Base-by-base conservation (phyloP, 306 rosid species). In the Sicyos edulis region DNA sequence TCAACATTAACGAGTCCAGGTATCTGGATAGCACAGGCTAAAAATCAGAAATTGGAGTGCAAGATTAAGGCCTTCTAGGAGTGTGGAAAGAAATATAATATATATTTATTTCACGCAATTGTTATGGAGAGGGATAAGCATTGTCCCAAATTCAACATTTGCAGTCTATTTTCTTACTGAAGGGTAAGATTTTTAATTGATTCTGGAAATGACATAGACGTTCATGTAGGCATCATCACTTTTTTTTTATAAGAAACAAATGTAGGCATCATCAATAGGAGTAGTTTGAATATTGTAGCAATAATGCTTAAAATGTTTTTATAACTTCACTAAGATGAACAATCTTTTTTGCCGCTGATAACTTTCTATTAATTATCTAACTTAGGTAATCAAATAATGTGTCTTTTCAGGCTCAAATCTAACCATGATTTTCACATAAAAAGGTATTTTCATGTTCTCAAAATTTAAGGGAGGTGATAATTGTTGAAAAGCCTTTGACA, bases 1-100 rank as follows among this genome's bases (percentile, higher is more conserved):
- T 92, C 97, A 66, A 89, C 97, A 76, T 92, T 92, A 24, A 88
- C 97, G 66, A 89, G 82, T 56, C 97, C 97, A 4, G 97, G 97
- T 75, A 92, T 84, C 96, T 92, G 89, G 83, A 82, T 64, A 76
- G 54, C 66, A 53, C 80, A 55, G 57, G 32, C 20, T 32, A 74
- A 74, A 49, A 62, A 54, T 74, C 67, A 73, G 12, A 54, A 53
- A 66, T 58, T 24, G 63, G 72, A 63, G 52, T 58, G 61, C 56
- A 63, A 51, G 76, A 63, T 60, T 0, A 70, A 16, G 40, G 15
- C 17, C 32, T 29, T 7, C 10, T 45, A 71, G 21, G 45, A 50
- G 42, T 21, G 19, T 4, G 2, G 16, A 10, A 32, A 16, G 22
- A 11, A 37, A 21, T 19, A 20, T 4, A 42, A 52, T 32, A n/a